phyloP scores from a whole-genome alignment of 495 filamentous ascomycete species.

The Neohortaea acidophila region DNA sequence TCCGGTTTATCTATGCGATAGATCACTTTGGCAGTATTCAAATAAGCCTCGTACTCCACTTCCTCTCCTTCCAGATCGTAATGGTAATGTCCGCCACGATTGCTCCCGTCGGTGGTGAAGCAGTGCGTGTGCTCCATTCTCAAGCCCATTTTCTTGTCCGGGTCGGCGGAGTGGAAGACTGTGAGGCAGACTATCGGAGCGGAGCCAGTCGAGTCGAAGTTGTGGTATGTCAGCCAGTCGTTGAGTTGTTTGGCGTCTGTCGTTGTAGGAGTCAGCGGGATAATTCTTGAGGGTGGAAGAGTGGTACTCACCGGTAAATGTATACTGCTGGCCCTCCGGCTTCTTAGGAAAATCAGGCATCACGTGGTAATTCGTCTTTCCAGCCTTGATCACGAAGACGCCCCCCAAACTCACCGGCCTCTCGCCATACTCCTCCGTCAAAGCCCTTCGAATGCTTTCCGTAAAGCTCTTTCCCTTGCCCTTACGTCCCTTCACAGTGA shows the following conservation, averaged over 20 bases:
- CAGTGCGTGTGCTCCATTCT: constrained; percentile 17
- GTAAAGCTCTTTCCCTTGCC: constrained; percentile 13
- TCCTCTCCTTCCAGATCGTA: constrained; percentile 9
- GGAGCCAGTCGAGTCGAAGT: constrained; percentile 3
- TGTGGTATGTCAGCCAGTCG: constrained; percentile 12
- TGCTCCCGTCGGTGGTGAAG: constrained; percentile 11
- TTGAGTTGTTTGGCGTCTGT: constrained; percentile 7
- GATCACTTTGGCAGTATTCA: constrained; percentile 12
- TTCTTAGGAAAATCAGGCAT: constrained; percentile 14
- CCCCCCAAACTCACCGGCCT: constrained; percentile 9
- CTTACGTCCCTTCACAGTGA: constrained; percentile 9
- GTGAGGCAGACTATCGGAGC: constrained; percentile 13
- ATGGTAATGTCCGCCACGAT: constrained; percentile 15
- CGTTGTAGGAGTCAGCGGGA: too few relatives aligned
- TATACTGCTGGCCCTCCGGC: constrained; percentile 4
- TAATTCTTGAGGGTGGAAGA: too few relatives aligned
- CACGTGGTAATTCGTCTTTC: constrained; percentile 11
- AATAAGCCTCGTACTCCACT: constrained; percentile 14
- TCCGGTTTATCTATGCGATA: constrained; percentile 13
- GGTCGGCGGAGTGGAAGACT: constrained; percentile 14
- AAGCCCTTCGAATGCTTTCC: constrained; percentile 11
- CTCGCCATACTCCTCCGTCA: constrained; percentile 5
- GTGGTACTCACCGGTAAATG: too few relatives aligned
- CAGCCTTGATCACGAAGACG: constrained; percentile 10
- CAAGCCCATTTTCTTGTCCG: constrained; percentile 12